Conservation (phyloP, 2,329 filamentous ascomycete species). For the Fusarium sp. region DNA sequence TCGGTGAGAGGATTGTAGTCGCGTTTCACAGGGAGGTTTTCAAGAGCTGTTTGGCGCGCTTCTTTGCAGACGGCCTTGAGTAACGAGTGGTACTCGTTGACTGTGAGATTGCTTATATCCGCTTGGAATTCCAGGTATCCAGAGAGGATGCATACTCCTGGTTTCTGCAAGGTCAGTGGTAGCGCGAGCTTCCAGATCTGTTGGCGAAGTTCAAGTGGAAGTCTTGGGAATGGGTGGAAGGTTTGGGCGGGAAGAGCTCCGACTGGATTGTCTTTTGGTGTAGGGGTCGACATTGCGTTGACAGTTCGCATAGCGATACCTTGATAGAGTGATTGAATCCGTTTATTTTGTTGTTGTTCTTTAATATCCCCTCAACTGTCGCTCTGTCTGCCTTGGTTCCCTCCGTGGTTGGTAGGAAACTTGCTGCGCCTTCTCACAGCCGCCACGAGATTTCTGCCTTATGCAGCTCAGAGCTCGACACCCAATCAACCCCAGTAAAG, state of each 20-base stretch:
- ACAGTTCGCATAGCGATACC: background rate
- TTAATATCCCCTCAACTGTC: background rate
- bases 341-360: no score
- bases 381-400: background rate
- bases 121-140: no score
- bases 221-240: background rate
- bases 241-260: background rate
- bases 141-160: background rate
- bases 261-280: background rate
- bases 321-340: fast-evolving
- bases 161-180: background rate
- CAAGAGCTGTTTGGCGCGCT: background rate
- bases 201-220: background rate
- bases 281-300: background rate
- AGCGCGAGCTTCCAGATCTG: background rate
- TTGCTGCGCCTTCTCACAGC: background rate
- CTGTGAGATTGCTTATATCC: background rate
- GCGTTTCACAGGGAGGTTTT: background rate
- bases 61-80: background rate
- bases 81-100: background rate
- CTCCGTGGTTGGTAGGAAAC: background rate
- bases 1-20: background rate
- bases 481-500: background rate
- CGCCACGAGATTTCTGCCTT: background rate
- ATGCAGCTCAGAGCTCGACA: background rate